phyloP scores from a whole-genome alignment of 2,329 filamentous ascomycete species.

The Microdochium nivale region DNA sequence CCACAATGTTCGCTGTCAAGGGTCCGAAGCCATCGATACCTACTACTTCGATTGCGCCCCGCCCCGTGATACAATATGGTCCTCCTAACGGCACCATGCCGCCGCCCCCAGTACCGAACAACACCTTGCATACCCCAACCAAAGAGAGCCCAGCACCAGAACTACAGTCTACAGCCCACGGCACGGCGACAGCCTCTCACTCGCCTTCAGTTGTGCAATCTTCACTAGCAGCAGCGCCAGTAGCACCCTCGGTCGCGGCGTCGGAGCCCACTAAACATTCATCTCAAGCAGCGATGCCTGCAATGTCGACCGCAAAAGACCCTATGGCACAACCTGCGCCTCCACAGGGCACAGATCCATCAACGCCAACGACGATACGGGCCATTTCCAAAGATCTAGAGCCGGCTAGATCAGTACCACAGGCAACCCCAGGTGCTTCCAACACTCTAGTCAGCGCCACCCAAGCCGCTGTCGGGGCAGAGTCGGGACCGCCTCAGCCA shows the following conservation, averaged over 20 bases:
- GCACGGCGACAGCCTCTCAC: neutral
- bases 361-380: neutral
- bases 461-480: neutral
- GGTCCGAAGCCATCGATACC: slow-evolving; percentile 44
- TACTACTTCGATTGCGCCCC: slow-evolving; percentile 25
- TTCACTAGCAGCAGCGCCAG: slow-evolving; percentile 10
- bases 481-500: slow-evolving; percentile 1
- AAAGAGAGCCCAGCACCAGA: neutral
- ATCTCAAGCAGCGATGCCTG: neutral
- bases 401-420: neutral
- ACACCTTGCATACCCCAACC: slow-evolving; percentile 12
- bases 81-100: slow-evolving; percentile 56
- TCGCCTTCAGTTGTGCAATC: neutral
- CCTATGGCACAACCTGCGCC: neutral
- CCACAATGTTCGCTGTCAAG: slow-evolving; percentile 64
- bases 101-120: slow-evolving; percentile 31
- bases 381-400: neutral
- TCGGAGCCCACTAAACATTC: neutral
- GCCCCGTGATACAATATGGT: slow-evolving; percentile 58
- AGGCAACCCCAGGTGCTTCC: neutral
- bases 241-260: slow-evolving; percentile 4
- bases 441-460: neutral
- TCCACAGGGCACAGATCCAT: neutral
- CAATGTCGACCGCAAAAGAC: neutral
- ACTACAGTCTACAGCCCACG: neutral